Percentiles rank a stretch among this genome's conserved stretches.
phyloP scores from a whole-genome alignment of 202 grass and related monocot species.

The Elaeis oleifera region DNA sequence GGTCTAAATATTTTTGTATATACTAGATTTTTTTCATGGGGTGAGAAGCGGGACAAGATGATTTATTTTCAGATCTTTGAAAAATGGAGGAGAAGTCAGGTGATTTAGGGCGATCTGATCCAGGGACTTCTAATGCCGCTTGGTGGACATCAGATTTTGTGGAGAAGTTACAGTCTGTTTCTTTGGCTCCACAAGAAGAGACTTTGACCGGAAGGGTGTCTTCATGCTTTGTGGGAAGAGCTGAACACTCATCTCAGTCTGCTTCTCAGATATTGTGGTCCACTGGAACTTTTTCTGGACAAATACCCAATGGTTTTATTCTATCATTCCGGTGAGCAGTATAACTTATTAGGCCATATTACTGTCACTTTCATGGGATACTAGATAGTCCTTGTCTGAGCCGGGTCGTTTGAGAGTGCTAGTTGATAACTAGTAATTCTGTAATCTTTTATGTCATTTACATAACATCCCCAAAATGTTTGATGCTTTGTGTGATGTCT shows the following conservation, averaged over 20 bases:
- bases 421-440: too few species aligned
- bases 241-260: conserved; percentile 49
- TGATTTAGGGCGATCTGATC: conserved; percentile 54
- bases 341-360: neutral
- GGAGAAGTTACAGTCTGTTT: conserved; percentile 73
- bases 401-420: too few species aligned
- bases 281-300: conserved; percentile 62
- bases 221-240: conserved; percentile 14
- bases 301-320: conserved; percentile 97
- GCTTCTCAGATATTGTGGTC: conserved; percentile 96
- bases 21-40: conserved; percentile 10
- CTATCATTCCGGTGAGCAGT: conserved; percentile 79
- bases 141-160: conserved; percentile 78
- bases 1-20: neutral
- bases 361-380: too few species aligned
- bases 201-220: conserved; percentile 39
- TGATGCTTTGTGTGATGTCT: too few species aligned
- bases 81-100: conserved; percentile 75
- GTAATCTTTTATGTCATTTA: too few species aligned
- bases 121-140: conserved; percentile 49
- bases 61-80: conserved; percentile 16
- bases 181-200: conserved; percentile 53
- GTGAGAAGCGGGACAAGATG: conserved; percentile 27
- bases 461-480: too few species aligned
- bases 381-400: too few species aligned